These are phyloP conservation scores for Rubia peregrina DNA, from an alignment of 305 asterid species.

Conservation along the genomic window DNA sequence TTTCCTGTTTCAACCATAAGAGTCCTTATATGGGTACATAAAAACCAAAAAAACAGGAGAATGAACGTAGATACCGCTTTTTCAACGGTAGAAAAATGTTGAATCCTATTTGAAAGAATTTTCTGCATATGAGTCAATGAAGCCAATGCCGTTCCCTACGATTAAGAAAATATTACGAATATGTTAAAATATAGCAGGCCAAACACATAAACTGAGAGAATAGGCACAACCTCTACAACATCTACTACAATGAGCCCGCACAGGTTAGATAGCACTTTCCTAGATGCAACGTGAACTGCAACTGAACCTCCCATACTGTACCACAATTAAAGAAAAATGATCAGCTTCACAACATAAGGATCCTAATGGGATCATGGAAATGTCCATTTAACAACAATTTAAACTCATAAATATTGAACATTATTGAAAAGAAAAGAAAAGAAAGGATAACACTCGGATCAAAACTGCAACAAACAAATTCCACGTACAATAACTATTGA, in stretches of 20 bases:
- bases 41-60: constrained; percentile 7
- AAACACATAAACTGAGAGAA: background rate
- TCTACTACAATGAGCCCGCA: constrained; percentile 87
- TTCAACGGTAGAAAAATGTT: constrained; percentile 71
- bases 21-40: background rate
- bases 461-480: constrained; percentile 2
- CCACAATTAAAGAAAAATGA: constrained; percentile 13
- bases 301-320: constrained; percentile 95
- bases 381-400: background rate
- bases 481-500: background rate
- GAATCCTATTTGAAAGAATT: constrained; percentile 76
- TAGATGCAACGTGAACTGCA: constrained; percentile 81
- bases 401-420: background rate
- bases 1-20: background rate
- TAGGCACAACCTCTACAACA: constrained; percentile 81
- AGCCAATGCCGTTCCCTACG: constrained; percentile 94
- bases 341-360: constrained; percentile 2
- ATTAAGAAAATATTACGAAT: constrained; percentile 20
- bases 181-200: background rate
- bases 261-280: constrained; percentile 68
- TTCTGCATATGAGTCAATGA: constrained; percentile 90
- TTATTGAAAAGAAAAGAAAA: background rate
- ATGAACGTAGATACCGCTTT: constrained; percentile 63
- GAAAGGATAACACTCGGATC: background rate
- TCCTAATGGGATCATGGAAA: background rate